These are phyloP conservation scores for Xylaria polymorpha DNA, from an alignment of 2,329 filamentous ascomycete species.

Conservation along the genomic window DNA sequence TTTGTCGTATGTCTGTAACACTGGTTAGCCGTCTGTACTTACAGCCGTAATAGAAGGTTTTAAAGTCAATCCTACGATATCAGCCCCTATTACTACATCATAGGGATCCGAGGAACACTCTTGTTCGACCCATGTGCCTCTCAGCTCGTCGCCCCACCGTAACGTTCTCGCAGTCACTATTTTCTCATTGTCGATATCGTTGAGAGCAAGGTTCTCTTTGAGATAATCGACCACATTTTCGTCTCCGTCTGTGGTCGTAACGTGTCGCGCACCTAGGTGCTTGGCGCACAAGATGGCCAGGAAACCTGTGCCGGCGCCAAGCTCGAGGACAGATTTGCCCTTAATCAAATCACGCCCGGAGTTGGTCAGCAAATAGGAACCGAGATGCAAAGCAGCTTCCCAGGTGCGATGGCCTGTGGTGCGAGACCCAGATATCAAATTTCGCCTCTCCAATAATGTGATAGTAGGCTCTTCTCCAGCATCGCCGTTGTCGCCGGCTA, in stretches of 20 bases:
- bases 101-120: conserved; percentile 43
- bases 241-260: conserved; percentile 73
- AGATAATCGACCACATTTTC: conserved; percentile 63
- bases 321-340: conserved; percentile 68
- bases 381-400: conserved; percentile 75
- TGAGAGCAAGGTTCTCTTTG: conserved; percentile 64
- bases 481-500: conserved; percentile 10
- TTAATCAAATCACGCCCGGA: conserved; percentile 58
- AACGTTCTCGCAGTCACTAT: conserved; percentile 46
- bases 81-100: conserved; percentile 49
- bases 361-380: conserved; percentile 64
- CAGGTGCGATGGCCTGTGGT: conserved; percentile 76
- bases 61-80: conserved; percentile 45
- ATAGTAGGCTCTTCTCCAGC: conserved; percentile 54
- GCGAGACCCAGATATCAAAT: conserved; percentile 66
- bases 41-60: background rate
- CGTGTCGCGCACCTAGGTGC: conserved; percentile 62
- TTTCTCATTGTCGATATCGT: conserved; percentile 54
- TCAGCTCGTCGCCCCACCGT: conserved; percentile 51
- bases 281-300: conserved; percentile 72
- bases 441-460: conserved; percentile 65
- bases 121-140: conserved; percentile 45
- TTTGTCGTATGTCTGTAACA: conserved; percentile 68
- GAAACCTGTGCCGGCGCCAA: conserved; percentile 75
- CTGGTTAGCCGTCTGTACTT: conserved; percentile 6